phyloP scores from a whole-genome alignment of 495 filamentous ascomycete species.

The Articulospora tetracladia region DNA sequence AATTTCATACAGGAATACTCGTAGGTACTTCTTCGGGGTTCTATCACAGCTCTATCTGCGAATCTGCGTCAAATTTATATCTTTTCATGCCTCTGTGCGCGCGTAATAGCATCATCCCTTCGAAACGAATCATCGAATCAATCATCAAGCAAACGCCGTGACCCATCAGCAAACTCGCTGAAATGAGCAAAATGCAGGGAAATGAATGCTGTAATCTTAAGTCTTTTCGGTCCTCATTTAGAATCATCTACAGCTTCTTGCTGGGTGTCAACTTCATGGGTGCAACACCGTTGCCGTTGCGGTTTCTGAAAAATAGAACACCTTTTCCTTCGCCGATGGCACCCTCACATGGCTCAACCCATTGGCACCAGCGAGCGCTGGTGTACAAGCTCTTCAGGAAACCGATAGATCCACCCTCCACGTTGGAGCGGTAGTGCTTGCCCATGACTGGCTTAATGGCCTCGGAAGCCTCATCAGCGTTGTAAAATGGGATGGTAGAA shows the following conservation, averaged over 20 bases:
- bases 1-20: neutral
- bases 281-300: slow-evolving; percentile 67
- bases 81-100: neutral
- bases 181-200: slow-evolving; percentile 6
- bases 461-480: slow-evolving; percentile 82
- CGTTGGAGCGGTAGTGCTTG: slow-evolving; percentile 70
- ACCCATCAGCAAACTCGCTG: slow-evolving; percentile 9
- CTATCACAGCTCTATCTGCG: slow-evolving; percentile 10
- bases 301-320: slow-evolving; percentile 70
- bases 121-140: neutral
- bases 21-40: neutral
- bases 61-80: neutral
- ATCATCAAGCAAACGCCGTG: slow-evolving; percentile 4
- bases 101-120: neutral
- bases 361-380: slow-evolving; percentile 68
- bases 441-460: slow-evolving; percentile 84
- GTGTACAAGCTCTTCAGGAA: slow-evolving; percentile 62
- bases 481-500: slow-evolving; percentile 82
- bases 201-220: neutral
- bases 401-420: slow-evolving; percentile 56
- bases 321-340: slow-evolving; percentile 60
- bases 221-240: neutral
- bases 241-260: slow-evolving; percentile 4
- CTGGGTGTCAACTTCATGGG: slow-evolving; percentile 44
- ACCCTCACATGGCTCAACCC: slow-evolving; percentile 66